Evolutionary conservation across 2,329 filamentous ascomycete genomes (phyloP), one percentile per base, ranked within the genome.

Genomic region (Hirsutella thompsonii): DNA sequence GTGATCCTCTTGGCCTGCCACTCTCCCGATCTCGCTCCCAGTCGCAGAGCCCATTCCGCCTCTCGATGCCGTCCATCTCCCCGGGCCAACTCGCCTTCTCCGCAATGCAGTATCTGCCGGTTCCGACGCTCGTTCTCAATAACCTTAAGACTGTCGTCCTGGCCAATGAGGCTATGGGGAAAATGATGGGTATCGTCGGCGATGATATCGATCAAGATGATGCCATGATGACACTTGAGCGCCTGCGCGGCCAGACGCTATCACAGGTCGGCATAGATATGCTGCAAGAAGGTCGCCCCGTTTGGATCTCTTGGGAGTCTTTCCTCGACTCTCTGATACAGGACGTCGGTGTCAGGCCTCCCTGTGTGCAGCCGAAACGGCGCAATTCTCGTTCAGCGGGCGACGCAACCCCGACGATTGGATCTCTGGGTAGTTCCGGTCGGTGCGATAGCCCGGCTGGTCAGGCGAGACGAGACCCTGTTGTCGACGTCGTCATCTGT

Each of bases 141-240:
- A 74, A 69, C 32, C 53, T 74, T 30, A 88, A 87, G 58, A 83
- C 79, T 0, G 72, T 88, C 3, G 69, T 83, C 1, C 59, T 88
- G 33, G 83, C 81, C 26, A 89, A 89, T 51, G 81, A 87, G 49
- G 79, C 83, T 18, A 81, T 87, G 74, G 81, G 77, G 2, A 70
- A 76, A 41, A 61, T 89, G 50, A 61, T 89, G 19, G 79, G 76
- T 4, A 65, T 83, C 38, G 65, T 75, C 20, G 47, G 54, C 3
- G 63, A 67, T 14, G 55, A 58, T 21, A 50, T 61, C 4, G 60
- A 59, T 20, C 59, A 60, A 14, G 64, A 67, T 16, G 63, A 66
- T 37, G 53, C 56, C 5, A 55, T 63, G 3, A 64, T 63, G 9
- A 63, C 74, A 4, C 66, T 72, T 32, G 79, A 87, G 28, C 61